Percentiles rank a stretch among this genome's conserved stretches.
Conservation (phyloP, 2,329 filamentous ascomycete genomes). For the Ilyonectria mors-panacis region DNA sequence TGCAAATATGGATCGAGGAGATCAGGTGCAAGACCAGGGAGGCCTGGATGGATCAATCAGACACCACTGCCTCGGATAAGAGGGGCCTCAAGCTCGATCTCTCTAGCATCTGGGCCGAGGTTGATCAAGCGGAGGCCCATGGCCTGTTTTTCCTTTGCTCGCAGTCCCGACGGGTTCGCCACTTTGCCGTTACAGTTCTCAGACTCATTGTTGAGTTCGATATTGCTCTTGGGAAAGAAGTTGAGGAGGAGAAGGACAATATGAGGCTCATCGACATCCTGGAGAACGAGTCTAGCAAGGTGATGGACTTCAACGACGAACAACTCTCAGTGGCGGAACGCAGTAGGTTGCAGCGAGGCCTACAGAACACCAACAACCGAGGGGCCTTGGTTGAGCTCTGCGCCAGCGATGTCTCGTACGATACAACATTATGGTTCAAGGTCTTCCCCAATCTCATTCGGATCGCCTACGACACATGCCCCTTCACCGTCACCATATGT, state of each 20-base stretch:
- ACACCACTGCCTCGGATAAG: constrained; percentile 75
- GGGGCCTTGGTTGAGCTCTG: constrained; percentile 94
- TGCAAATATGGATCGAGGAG: constrained; percentile 98
- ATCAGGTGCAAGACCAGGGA: constrained; percentile 89
- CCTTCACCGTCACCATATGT: constrained; percentile 90
- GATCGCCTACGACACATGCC: constrained; percentile 90
- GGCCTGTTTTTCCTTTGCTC: constrained; percentile 98
- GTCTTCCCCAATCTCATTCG: constrained; percentile 96
- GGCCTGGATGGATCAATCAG: constrained; percentile 74
- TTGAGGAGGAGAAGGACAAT: constrained; percentile 72
- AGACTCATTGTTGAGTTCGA: constrained; percentile 96
- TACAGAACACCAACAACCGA: constrained; percentile 86
- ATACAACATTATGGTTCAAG: constrained; percentile 97
- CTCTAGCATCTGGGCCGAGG: constrained; percentile 90
- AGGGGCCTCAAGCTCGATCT: constrained; percentile 85
- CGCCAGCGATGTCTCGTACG: constrained; percentile 94
- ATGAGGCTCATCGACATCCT: constrained; percentile 89
- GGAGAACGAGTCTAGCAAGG: constrained; percentile 87
- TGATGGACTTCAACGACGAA: constrained; percentile 94
- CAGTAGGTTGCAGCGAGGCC: constrained; percentile 90
- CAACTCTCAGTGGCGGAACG: constrained; percentile 92
- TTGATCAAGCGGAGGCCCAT: constrained; percentile 97
- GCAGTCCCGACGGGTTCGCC: constrained; percentile 89
- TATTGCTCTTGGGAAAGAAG: constrained; percentile 82
- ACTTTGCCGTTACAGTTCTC: constrained; percentile 92